Evolutionary conservation across 768 basidiomycete genomes (phyloP).

Genomic region (Guyanaporus albipodus): DNA sequence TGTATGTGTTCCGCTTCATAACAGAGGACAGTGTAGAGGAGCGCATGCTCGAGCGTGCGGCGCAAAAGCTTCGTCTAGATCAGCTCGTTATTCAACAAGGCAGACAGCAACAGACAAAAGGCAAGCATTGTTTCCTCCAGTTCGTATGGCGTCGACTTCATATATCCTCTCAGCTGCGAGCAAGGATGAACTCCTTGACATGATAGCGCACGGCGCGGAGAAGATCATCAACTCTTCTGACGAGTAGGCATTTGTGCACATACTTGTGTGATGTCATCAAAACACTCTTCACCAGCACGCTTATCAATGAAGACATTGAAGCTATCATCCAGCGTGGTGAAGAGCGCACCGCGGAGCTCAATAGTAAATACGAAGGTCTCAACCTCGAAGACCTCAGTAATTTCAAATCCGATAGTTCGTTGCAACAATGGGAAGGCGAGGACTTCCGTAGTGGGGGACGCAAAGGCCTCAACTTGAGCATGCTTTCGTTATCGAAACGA

Average conservation of each 20-base stretch:
- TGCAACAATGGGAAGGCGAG: constrained; percentile 95
- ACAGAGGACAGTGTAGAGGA: constrained; percentile 88
- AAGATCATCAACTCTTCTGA: constrained; percentile 85
- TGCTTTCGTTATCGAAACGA: constrained; percentile 86
- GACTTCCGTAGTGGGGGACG: constrained; percentile 80
- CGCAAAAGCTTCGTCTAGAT: constrained; percentile 91
- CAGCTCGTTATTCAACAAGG: constrained; percentile 98
- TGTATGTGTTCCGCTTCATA: constrained; percentile 85
- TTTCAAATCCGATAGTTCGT: constrained; percentile 90
- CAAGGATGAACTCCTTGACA: constrained; percentile 95
- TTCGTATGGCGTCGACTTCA: neutral
- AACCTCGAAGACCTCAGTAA: constrained; percentile 94
- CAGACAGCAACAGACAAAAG: constrained; percentile 75
- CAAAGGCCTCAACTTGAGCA: constrained; percentile 68
- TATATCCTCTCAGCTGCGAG: constrained; percentile 58
- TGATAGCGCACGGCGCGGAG: constrained; percentile 98
- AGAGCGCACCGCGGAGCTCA: constrained; percentile 83
- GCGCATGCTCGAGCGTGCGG: constrained; percentile 84
- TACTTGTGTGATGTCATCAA: neutral
- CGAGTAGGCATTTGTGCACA: constrained; percentile 45
- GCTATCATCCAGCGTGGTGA: constrained; percentile 90
- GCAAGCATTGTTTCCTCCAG: constrained; percentile 33
- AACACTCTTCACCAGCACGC: constrained; percentile 40
- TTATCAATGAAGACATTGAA: constrained; percentile 90
- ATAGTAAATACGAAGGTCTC: constrained; percentile 87